Evolutionary conservation across 331 rosid species (phyloP), one percentile per base, ranked within the genome.

Genomic region (Pyracantha coccinea): DNA sequence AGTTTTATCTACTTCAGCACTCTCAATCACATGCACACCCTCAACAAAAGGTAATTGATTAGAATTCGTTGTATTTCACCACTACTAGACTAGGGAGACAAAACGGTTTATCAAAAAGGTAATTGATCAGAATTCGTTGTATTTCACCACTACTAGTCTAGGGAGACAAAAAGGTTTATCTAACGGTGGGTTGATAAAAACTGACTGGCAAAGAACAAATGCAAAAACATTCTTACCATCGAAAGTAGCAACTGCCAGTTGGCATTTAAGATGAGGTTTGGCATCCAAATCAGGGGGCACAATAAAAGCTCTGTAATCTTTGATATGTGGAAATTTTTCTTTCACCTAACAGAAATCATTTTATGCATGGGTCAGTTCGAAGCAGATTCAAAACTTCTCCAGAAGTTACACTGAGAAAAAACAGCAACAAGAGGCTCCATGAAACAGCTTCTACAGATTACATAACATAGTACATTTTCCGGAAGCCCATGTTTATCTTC

Each of bases 291-390:
- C 32, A 24, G 89, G 75, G 57, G 92, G 96, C 79, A 94, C 76
- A 55, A 55, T 87, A 76, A 85, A 87, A 78, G 89, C 85, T 82
- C 74, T 81, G 77, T 87, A 88, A 71, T 84, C 90, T 69, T 71
- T 85, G 66, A 94, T 87, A 75, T 91, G 97, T 9, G 95, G 96
- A 79, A 93, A 91, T 72, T 91, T 93, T 79, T 85, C 85, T 52
- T 80, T 83, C 85, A 93, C 98, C 97, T 93, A 72, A 24, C 66
- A 83, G 62, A 29, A 28, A 79, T 53, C 45, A 64, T 54, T 41
- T 27, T 9, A 17, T n/a, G 8, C 66, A 25, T 12, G 23, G 57
- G 33, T 32, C 65, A 80, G 44, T 66, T 69, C 66, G 27, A 25
- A 58, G 53, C 32, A 53, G 19, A 27, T 54, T 4, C 19, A 29